phyloP scores from a whole-genome alignment of 2,329 filamentous ascomycete genomes.

The Cordyceps tenuipes region DNA sequence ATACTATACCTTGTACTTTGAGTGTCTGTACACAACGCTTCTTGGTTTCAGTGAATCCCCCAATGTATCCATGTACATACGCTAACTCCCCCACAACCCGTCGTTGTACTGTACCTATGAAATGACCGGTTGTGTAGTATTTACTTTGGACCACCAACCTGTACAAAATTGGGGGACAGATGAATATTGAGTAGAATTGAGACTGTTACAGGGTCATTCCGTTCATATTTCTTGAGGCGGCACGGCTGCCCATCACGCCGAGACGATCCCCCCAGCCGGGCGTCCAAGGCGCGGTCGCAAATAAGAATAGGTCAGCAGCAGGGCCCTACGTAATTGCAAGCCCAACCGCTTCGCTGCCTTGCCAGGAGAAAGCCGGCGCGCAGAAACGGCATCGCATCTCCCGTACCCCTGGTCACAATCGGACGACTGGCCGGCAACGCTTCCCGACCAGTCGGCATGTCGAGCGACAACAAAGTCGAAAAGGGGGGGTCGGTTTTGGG shows the following conservation, averaged over 20 bases:
- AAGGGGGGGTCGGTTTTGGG: slow-evolving; percentile 1
- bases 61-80: too few species aligned
- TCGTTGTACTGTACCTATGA: too few species aligned
- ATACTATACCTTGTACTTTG: too few species aligned
- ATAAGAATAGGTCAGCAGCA: background rate
- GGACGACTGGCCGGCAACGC: background rate
- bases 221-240: background rate
- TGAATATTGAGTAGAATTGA: too few species aligned
- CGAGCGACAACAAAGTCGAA: background rate
- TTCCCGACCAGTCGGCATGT: background rate
- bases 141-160: too few species aligned
- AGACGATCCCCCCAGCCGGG: too few species aligned
- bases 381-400: background rate
- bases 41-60: too few species aligned
- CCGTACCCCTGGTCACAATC: slow-evolving; percentile 1
- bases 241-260: background rate
- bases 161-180: background rate
- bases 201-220: background rate
- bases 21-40: too few species aligned
- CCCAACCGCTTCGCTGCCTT: background rate
- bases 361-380: background rate
- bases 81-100: too few species aligned
- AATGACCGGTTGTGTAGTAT: too few species aligned
- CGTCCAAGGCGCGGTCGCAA: too few species aligned
- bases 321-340: background rate